Percentiles rank a stretch among this genome's conserved stretches.
These are phyloP conservation scores for Neurospora hispaniola DNA, from an alignment of 495 filamentous ascomycete species.

Conservation along the genomic window DNA sequence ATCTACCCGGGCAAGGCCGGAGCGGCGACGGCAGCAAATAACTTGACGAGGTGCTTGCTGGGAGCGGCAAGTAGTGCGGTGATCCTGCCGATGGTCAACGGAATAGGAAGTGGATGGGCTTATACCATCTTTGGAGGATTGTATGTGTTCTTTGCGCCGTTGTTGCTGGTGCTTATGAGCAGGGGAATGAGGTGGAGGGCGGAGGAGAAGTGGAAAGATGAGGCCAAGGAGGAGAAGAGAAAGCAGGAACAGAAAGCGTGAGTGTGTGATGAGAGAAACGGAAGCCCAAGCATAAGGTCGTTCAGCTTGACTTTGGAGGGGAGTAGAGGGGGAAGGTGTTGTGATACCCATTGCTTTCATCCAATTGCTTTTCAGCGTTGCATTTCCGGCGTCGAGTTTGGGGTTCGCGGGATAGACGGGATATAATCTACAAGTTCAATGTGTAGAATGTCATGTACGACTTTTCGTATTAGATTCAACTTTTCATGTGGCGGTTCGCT, in stretches of 20 bases:
- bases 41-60: conserved; percentile 55
- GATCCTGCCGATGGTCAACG: conserved; percentile 54
- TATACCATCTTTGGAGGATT: conserved; percentile 54
- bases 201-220: conserved; percentile 5
- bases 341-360: not conserved
- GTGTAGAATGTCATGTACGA: not conserved
- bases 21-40: conserved; percentile 60
- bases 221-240: not conserved
- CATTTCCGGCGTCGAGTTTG: not conserved
- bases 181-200: conserved; percentile 31
- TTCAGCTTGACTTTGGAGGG: not conserved
- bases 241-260: not conserved
- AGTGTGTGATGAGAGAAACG: not conserved
- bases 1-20: conserved; percentile 50
- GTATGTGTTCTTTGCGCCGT: conserved; percentile 42
- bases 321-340: not conserved
- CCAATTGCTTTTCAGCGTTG: not conserved
- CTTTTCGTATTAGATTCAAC: not conserved
- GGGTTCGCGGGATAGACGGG: not conserved
- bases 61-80: conserved; percentile 57
- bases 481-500: no score
- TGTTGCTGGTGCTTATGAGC: conserved; percentile 34
- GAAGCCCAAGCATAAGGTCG: not conserved
- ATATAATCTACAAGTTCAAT: not conserved
- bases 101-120: conserved; percentile 57